Evolutionary conservation across 176 grass and related monocot species (phyloP), one percentile per base, ranked within the genome.

Genomic region (Olyra latifolia): DNA sequence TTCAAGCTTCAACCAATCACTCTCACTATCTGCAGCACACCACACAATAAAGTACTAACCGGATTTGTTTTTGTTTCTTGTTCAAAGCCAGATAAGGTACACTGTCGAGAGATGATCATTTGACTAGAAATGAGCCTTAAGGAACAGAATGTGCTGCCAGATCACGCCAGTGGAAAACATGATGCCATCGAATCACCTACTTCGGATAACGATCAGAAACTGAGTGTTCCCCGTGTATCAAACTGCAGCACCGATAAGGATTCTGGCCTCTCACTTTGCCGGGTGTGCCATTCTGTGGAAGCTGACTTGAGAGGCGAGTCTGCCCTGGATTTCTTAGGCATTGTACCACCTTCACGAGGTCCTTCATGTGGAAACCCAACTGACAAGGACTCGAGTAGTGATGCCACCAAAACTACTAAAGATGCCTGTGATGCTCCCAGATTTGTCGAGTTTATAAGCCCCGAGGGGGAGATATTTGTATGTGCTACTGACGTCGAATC

Each of bases 271-370:
- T 19, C 64, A 23, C 38, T 95, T 56, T 98, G 95, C 81, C 85
- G 95, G 17, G 92, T 98, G 39, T 98, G 95, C 42, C 95, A 98
- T 35, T 93, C 90, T 45, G 77, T 70, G 30, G 95, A 98, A 62
- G 71, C 90, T 50, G 95, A 98, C 68, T 66, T 86, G 14, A 86
- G 90, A 71, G 95, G 95, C 41, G 64, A 95, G 12, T 85, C 88
- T 4, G 92, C 95, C 22, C 83, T 98, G 2, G 78, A 74, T 41
- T 93, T 95, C 43, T 61, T 98, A 75, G 88, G 89, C 68, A 95
- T 98, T 15, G 10, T 76, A 4, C 81, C 86, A 2, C 92, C 88
- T 20, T 85, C 67, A 16, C 85, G 71, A 73, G 55, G 77, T 57
- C 52, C 58, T 49, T 61, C 53, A 17, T 22, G 74, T 69, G 72